Evolutionary conservation across 139 green algal genomes (phyloP), one percentile per base, ranked within the genome.

Genomic region (Chlorella sorokiniana): DNA sequence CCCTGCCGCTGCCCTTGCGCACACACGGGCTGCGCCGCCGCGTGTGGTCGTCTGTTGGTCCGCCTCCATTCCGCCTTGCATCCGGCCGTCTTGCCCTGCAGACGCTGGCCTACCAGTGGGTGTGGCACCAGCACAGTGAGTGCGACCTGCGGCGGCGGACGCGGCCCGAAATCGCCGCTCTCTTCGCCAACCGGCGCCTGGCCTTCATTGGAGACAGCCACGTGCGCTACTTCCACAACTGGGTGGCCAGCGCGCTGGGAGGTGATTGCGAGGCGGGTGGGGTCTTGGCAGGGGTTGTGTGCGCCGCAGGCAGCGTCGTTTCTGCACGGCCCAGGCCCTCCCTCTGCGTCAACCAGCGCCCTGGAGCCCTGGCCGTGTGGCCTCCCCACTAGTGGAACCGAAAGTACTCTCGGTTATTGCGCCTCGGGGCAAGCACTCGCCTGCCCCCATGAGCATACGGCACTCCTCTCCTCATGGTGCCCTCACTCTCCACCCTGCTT

Each of bases 171-270:
- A 23, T 70, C 2, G 33, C 11, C 14, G 9, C 20, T n/a, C 33
- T 70, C n/a, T 70, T 70, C 35, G 16, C n/a, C 16, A 33, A 33
- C 29, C 31, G 35, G 31, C 63, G 35, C 33, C 33, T 70, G 33
- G 63, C 33, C 2, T 70, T 70, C 63, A 70, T 70, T 31, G 63
- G 63, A 3, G 63, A 70, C 31, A 41, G 27, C 29, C 63, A 70
- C 33, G 63, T 70, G 27, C 63, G 63, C 35, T 70, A 45, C 63
- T 70, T 70, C 16, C 63, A 70, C 63, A 70, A 70, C 63, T 33
- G 35, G 27, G 31, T 70, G 31, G 33, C 33, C 31, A 27, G 14
- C 1, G 31, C 25, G 29, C 35, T 70, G 63, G 63, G 63, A 22
- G 63, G 63, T 70, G 63, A 70, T n/a, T 27, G 63, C 27, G 3